A percentile compares a stretch with the other conserved stretches of the same genome.
phyloP scores from a whole-genome alignment of 2,329 filamentous ascomycete species.

The Clathrospora elynae region DNA sequence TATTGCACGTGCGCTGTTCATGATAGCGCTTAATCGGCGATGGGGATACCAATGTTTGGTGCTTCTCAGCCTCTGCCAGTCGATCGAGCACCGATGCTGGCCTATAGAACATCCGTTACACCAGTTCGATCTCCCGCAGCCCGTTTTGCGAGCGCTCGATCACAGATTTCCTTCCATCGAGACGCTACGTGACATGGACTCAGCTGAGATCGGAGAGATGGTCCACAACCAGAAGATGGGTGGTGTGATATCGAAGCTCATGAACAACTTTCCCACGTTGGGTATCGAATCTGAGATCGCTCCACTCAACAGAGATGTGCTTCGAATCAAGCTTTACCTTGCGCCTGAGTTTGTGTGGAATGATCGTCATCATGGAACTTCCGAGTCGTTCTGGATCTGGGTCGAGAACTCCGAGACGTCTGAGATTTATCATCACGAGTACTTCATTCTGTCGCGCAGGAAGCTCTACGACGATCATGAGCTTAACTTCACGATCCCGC shows the following conservation, averaged over 20 bases:
- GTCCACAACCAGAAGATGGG: slow-evolving; percentile 93
- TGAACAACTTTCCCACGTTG: slow-evolving; percentile 91
- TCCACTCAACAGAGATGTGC: slow-evolving; percentile 89
- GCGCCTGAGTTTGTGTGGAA: slow-evolving; percentile 95
- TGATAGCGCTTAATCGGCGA: slow-evolving; percentile 92
- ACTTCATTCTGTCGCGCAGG: slow-evolving; percentile 86
- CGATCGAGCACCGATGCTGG: slow-evolving; percentile 96
- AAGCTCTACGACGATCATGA: slow-evolving; percentile 97
- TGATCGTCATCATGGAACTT: slow-evolving; percentile 88
- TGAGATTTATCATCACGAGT: slow-evolving; percentile 97
- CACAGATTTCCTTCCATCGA: slow-evolving; percentile 82
- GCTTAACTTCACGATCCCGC: slow-evolving; percentile 94
- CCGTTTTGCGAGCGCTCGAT: slow-evolving; percentile 83
- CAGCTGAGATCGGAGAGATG: slow-evolving; percentile 84
- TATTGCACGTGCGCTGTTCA: slow-evolving; percentile 93
- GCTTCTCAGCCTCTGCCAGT: slow-evolving; percentile 88
- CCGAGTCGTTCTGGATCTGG: slow-evolving; percentile 98
- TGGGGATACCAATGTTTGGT: slow-evolving; percentile 97
- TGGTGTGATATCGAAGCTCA: slow-evolving; percentile 75
- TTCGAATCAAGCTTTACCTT: slow-evolving; percentile 85
- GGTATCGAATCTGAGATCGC: slow-evolving; percentile 93
- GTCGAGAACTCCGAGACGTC: slow-evolving; percentile 97
- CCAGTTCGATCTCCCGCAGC: slow-evolving; percentile 88
- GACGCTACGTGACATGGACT: slow-evolving; percentile 87
- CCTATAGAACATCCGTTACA: slow-evolving; percentile 92